Evolutionary conservation across 177 flowering plant genomes (phyloP), one percentile per base, ranked within the genome.

Genomic region (Vitis hybrid): DNA sequence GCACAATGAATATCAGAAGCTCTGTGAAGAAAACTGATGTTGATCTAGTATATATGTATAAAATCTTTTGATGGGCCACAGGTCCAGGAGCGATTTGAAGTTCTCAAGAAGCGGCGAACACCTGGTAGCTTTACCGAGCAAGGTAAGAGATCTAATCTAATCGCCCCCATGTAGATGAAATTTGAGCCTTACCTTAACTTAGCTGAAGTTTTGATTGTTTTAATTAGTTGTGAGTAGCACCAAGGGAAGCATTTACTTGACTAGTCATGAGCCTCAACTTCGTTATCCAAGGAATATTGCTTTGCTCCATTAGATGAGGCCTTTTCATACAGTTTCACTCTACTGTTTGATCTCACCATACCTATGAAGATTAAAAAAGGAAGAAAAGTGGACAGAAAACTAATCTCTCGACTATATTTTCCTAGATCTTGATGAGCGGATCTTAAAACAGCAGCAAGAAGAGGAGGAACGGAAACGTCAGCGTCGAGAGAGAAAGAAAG

Each of bases 1-100:
- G 29, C 3, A 26, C 29, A 26, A 26, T 26, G 29, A 26, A 26
- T 39, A 39, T 39, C 45, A 39, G 5, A 39, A 5, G 45, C 45
- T 39, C 5, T 39, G 7, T 5, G 45, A 39, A 39, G 45, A 5
- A 39, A 39, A 39, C 5, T 39, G 45, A 39, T 39, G 45, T 39
- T 39, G 5, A 39, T 39, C 45, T 5, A 39, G 45, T 39, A 39
- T 50, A 26, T 50, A 18, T 3, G 0, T 58, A 14, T 16, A 56
- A 22, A 20, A 31, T 20, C 48, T 48, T 19, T 72, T 50, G 1
- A 29, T 76, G 65, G 11, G 67, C 45, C 26, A 29, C 80, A 92
- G 98, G 98, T 92, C n/a, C 91, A 87, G 71, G 87, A 85, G 45
- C 82, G 98, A 58, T 93, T 94, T 86, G 97, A 92, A 77, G 15